phyloP scores from a whole-genome alignment of 805 yeast species.

The Candida dajiaensis region DNA sequence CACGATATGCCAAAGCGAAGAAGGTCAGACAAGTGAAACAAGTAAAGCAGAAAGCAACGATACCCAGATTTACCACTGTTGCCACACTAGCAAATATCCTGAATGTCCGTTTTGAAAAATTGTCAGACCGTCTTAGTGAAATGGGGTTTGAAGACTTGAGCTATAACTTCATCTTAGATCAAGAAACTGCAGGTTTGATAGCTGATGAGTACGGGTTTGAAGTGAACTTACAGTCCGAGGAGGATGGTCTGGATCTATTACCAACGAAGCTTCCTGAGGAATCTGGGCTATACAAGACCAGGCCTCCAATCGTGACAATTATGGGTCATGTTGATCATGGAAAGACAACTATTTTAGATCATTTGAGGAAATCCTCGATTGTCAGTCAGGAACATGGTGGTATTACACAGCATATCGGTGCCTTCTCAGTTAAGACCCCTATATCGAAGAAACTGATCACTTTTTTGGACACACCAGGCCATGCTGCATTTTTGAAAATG shows the following conservation, averaged over 20 bases:
- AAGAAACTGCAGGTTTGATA: conserved; percentile 77
- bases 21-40: conserved; percentile 2
- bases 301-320: conserved; percentile 94
- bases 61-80: conserved; percentile 78
- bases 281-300: conserved; percentile 45
- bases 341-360: conserved; percentile 88
- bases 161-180: conserved; percentile 76
- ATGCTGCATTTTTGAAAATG: conserved; percentile 94
- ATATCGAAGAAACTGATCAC: conserved; percentile 71
- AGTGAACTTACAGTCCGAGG: conserved; percentile 27
- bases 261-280: conserved; percentile 40
- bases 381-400: conserved; percentile 91
- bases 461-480: conserved; percentile 96
- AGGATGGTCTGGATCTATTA: conserved; percentile 40
- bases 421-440: conserved; percentile 83
- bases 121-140: conserved; percentile 50
- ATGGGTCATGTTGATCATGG: conserved; percentile 99
- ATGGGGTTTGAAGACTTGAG: conserved; percentile 70
- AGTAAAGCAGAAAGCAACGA: conserved; percentile 22
- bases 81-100: conserved; percentile 72
- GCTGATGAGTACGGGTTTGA: conserved; percentile 86
- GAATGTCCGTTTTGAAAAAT: conserved; percentile 53
- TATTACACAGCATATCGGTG: conserved; percentile 97
- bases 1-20: neutral
- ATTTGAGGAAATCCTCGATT: conserved; percentile 75